Conservation (phyloP, 345 rosid genomes). For the Euphorbia pulcherrima region DNA sequence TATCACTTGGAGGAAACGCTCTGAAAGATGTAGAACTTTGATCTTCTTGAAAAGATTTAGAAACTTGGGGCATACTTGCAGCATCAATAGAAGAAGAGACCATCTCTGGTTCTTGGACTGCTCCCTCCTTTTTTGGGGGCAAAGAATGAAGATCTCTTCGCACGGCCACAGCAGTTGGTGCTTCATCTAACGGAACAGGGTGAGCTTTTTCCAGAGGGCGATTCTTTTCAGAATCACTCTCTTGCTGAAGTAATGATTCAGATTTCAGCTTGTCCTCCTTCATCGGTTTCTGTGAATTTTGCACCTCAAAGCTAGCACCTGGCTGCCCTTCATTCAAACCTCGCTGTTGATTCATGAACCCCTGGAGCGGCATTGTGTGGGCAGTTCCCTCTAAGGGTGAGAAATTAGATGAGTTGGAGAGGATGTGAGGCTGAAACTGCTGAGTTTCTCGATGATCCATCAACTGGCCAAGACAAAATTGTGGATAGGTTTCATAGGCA, state of each 20-base stretch:
- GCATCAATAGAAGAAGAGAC: constrained; percentile 38
- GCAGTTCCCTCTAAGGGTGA: constrained; percentile 31
- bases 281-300: constrained; percentile 28
- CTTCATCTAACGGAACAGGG: constrained; percentile 36
- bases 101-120: constrained; percentile 48
- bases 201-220: constrained; percentile 30
- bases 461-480: constrained; percentile 31
- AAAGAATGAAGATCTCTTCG: constrained; percentile 29
- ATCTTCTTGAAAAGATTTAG: constrained; percentile 35
- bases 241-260: constrained; percentile 44
- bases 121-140: constrained; percentile 34
- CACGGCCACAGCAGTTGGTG: constrained; percentile 19
- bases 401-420: constrained; percentile 29
- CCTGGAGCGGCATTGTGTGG: constrained; percentile 35
- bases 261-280: constrained; percentile 43
- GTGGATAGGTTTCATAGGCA: constrained; percentile 36
- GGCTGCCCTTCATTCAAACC: constrained; percentile 36
- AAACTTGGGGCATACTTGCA: constrained; percentile 16
- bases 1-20: constrained; percentile 37
- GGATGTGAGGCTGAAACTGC: constrained; percentile 28
- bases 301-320: constrained; percentile 30
- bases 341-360: constrained; percentile 30
- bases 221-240: constrained; percentile 32
- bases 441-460: constrained; percentile 34
- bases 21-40: constrained; percentile 40